phyloP scores from a whole-genome alignment of 768 basidiomycete species.

The Mycena floridula region DNA sequence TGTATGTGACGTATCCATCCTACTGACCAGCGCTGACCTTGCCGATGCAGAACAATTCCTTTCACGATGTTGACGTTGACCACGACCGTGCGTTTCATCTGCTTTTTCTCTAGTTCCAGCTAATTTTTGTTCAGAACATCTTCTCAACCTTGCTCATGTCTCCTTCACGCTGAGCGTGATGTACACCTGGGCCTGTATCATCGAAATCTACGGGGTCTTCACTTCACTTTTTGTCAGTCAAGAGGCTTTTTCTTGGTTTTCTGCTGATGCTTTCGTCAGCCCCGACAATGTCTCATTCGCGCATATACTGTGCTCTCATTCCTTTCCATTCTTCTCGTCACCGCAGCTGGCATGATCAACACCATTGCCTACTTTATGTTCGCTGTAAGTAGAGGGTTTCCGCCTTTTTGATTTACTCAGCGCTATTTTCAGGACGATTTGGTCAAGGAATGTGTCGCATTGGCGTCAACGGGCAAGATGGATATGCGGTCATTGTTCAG shows the following conservation, averaged over 20 bases:
- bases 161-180: slow-evolving; percentile 1
- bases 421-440: not conserved
- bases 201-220: not conserved
- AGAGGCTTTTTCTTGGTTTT: not conserved
- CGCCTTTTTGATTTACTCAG: not conserved
- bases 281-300: not conserved
- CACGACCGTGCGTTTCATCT: too few relatives aligned
- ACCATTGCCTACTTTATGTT: not conserved
- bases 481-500: not conserved
- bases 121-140: too few relatives aligned
- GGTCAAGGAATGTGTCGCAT: not conserved
- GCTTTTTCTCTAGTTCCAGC: too few relatives aligned
- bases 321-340: not conserved
- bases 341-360: not conserved
- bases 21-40: too few relatives aligned
- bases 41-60: not conserved
- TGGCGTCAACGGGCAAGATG: not conserved
- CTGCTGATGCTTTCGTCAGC: not conserved
- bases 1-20: not conserved
- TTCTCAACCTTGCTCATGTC: not conserved
- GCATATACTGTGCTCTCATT: not conserved
- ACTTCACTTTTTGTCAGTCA: not conserved
- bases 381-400: not conserved
- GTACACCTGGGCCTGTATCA: not conserved
- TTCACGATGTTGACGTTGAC: not conserved